Evolutionary conservation across 352 stramenopile genomes (phyloP).

Genomic region (Globisporangium carolinianum): DNA sequence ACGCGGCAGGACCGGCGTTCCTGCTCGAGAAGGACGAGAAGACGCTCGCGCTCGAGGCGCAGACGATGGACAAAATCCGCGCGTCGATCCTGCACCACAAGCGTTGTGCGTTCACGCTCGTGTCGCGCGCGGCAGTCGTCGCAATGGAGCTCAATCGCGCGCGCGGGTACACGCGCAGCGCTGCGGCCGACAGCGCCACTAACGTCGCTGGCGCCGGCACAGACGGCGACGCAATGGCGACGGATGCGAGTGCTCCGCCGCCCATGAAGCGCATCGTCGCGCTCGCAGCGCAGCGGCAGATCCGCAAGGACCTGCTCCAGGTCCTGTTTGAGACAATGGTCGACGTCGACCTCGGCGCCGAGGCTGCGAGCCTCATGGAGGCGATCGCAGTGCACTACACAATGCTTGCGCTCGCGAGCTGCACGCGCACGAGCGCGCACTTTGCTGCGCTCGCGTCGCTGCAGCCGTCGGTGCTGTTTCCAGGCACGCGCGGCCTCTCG

Average conservation of each 20-base stretch:
- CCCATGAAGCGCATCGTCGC: constrained; percentile 40
- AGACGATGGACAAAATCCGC: constrained; percentile 61
- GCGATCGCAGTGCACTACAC: constrained; percentile 55
- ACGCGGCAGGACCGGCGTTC: constrained; percentile 28
- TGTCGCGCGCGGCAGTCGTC: constrained; percentile 46
- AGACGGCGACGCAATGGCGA: constrained; percentile 16
- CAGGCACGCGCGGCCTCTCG: constrained; percentile 71
- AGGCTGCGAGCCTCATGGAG: constrained; percentile 52
- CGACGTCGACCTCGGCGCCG: constrained; percentile 61
- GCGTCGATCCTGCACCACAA: constrained; percentile 72
- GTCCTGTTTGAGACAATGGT: constrained; percentile 69
- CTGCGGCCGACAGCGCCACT: background rate
- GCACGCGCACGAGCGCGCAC: constrained; percentile 46
- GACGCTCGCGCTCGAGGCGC: constrained; percentile 62
- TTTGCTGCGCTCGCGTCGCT: constrained; percentile 67
- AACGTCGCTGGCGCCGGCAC: constrained; percentile 4
- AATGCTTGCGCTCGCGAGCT: constrained; percentile 33
- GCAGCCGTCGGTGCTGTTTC: constrained; percentile 64
- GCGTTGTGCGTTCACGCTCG: constrained; percentile 60
- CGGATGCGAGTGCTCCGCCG: constrained; percentile 3
- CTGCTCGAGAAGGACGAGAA: constrained; percentile 85
- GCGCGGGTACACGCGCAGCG: constrained; percentile 1
- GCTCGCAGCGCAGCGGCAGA: constrained; percentile 39
- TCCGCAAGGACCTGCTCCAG: constrained; percentile 45
- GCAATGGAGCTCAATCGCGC: constrained; percentile 38